These are phyloP conservation scores for Vaccinium darrowii DNA, from an alignment of 148 eudicot species.

Conservation along the genomic window DNA sequence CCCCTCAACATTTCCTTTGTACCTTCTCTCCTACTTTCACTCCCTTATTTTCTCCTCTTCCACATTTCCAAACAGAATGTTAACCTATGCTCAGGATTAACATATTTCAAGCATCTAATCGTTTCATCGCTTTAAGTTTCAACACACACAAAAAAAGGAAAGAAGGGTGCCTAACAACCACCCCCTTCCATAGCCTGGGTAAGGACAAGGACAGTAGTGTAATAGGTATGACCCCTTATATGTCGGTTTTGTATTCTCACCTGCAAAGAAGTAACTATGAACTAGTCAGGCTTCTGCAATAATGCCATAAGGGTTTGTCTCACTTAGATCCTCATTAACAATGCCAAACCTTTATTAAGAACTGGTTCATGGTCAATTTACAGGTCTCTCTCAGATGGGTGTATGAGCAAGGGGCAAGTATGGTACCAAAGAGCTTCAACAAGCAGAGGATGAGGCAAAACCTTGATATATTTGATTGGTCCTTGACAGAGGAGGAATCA, in stretches of 20 bases:
- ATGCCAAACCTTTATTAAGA: background rate
- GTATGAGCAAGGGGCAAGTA: slow-evolving; percentile 67
- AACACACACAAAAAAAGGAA: background rate
- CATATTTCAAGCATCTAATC: too few species aligned
- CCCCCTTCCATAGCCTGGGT: background rate
- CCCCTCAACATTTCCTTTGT: too few species aligned
- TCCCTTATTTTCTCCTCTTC: too few species aligned
- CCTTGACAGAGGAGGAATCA: slow-evolving; percentile 53
- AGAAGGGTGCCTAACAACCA: background rate
- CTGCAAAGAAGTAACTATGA: background rate
- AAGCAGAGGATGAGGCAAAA: slow-evolving; percentile 71
- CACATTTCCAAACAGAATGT: too few species aligned
- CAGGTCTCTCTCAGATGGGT: slow-evolving; percentile 80
- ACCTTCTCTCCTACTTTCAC: too few species aligned
- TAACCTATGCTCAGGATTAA: too few species aligned
- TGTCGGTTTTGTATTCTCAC: background rate
- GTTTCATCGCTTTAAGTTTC: too few species aligned
- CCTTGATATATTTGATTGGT: slow-evolving; percentile 63
- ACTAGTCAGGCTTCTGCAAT: background rate
- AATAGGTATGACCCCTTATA: background rate
- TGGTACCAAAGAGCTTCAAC: slow-evolving; percentile 70
- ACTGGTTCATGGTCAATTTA: background rate
- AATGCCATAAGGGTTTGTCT: background rate
- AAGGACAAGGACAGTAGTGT: background rate
- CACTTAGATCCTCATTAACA: background rate